These are phyloP conservation scores for Tetrahymena elliotti DNA, from an alignment of 73 alveolate species.

Conservation along the genomic window DNA sequence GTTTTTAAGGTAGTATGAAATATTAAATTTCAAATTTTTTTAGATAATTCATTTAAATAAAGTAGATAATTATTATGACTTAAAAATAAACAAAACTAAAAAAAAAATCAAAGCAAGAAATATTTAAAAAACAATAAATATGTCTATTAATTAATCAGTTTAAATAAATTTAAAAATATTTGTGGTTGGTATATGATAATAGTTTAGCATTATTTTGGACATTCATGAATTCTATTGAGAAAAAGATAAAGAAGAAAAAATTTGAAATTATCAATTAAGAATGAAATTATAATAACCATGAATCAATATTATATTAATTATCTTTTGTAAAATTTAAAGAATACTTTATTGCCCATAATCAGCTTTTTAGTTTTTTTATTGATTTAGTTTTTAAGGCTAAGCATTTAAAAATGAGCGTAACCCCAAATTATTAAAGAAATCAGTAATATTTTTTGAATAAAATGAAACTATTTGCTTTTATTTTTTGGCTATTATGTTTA, in stretches of 20 bases:
- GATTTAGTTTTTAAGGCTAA: no score
- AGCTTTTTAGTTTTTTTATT: not conserved
- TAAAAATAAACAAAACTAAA: no score
- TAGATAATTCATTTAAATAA: no score
- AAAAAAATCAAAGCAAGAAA: no score
- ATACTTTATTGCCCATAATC: not conserved
- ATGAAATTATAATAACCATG: not conserved
- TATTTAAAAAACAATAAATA: no score
- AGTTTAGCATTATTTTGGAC: not conserved
- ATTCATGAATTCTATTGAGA: not conserved
- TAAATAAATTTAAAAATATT: no score
- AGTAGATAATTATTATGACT: no score
- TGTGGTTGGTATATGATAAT: no score
- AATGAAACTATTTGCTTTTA: not conserved
- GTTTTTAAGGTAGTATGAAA: no score
- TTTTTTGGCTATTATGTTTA: not conserved
- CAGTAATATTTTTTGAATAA: not conserved
- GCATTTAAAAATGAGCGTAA: not conserved
- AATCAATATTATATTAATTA: not conserved
- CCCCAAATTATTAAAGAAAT: not conserved
- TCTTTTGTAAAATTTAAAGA: not conserved
- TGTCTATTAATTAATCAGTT: no score
- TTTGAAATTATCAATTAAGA: not conserved
- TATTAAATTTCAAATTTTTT: no score
- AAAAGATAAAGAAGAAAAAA: not conserved